Base-by-base conservation (phyloP, 2,329 filamentous ascomycete species). In the Onygenales sp. region DNA sequence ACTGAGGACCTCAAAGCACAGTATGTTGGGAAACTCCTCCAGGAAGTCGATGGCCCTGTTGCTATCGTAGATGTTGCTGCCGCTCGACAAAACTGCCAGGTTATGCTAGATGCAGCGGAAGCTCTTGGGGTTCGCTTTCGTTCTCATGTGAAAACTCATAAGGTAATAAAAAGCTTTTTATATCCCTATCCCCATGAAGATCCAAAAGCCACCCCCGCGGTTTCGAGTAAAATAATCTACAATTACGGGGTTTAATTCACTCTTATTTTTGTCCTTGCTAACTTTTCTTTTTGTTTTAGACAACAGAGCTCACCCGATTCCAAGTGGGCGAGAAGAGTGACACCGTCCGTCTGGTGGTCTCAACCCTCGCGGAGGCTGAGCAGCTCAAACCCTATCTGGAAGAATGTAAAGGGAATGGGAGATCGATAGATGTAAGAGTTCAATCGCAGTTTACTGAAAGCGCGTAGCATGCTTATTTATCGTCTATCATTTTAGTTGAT, bases 101-200 rank as follows among this genome's bases (percentile, higher is more conserved):
- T 81, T 39, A 90, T 92, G 85, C 78, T 89, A 6, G 74, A 83
- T 21, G 78, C 85, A 1, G 78, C 79, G n/a, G 65, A 77, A 39
- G 70, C 72, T 53, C 68, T 90, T 27, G 75, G 77, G 0, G 74
- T 90, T 38, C 77, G 76, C 10, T 91, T 88, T 73, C 76, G 87
- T 51, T 83, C 85, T 3, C 87, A 92, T 66, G 81, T 91, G 57
- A 92, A 91, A 71, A 89, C 86, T 39, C 87, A 92, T 67, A 92
- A 92, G 57, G 44, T 49, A 43, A 6, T 21, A 2, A 27, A 27
- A 27, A 27, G 21, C 21, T 27, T 27, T 27, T 27, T 27, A 27
- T 27, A 11, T 27, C 31, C 17, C 9, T 35, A 13, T 48, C 44
- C 31, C 14, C 31, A 21, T 36, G 36, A 2, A 35, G n/a, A 27